phyloP scores from a whole-genome alignment of 129 eudicot genomes.

The Flaveria bidentis region DNA sequence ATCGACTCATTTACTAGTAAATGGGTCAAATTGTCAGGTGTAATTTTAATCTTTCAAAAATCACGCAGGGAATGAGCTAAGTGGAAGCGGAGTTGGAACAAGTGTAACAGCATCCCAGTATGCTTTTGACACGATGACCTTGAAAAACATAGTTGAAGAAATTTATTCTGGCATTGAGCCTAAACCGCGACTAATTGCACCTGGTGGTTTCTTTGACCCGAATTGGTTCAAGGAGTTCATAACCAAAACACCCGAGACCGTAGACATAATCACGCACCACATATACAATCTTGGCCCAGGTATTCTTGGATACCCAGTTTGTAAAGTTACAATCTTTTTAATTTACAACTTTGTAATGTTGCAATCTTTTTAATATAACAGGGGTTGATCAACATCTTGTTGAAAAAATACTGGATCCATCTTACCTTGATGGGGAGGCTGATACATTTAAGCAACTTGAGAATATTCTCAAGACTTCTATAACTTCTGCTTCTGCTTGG shows the following conservation, averaged over 20 bases:
- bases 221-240: constrained; percentile 71
- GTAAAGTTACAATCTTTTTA: constrained; percentile 20
- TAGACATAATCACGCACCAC: constrained; percentile 74
- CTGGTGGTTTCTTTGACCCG: constrained; percentile 82
- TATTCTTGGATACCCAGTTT: constrained; percentile 29
- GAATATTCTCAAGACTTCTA: constrained; percentile 50
- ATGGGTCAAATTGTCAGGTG: background rate
- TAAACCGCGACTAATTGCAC: constrained; percentile 74
- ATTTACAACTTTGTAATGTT: background rate
- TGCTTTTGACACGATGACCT: constrained; percentile 52
- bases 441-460: constrained; percentile 61
- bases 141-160: constrained; percentile 53
- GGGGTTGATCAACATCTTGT: constrained; percentile 81
- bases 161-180: constrained; percentile 48
- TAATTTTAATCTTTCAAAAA: constrained; percentile 1
- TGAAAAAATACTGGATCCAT: constrained; percentile 73
- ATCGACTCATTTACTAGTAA: background rate
- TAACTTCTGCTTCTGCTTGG: constrained; percentile 72
- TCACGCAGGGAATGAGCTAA: constrained; percentile 72
- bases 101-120: constrained; percentile 69
- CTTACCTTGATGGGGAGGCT: constrained; percentile 65
- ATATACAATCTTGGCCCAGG: constrained; percentile 96
- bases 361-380: constrained; percentile 30
- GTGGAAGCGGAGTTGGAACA: constrained; percentile 79
- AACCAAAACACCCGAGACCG: constrained; percentile 44